Evolutionary conservation across 495 filamentous ascomycete genomes (phyloP).

Genomic region (Penicillium paxilli): DNA sequence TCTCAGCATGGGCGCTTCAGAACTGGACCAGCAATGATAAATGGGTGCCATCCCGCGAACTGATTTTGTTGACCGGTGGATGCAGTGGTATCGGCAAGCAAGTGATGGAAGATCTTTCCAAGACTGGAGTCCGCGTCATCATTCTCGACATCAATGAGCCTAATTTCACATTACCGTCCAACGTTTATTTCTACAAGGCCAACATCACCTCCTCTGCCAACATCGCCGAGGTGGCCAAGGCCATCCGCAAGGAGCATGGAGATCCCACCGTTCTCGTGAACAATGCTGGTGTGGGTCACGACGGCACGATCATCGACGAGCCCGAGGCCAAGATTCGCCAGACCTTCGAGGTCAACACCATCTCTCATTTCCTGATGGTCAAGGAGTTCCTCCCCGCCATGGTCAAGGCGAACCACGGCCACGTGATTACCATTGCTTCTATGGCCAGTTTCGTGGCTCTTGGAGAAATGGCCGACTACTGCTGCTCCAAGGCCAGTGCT

Average conservation of each 20-base stretch:
- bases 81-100: conserved; percentile 57
- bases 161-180: conserved; percentile 33
- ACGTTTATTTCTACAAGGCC: conserved; percentile 47
- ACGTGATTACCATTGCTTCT: conserved; percentile 57
- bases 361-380: conserved; percentile 57
- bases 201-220: conserved; percentile 52
- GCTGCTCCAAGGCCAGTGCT: conserved; percentile 56
- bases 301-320: conserved; percentile 47
- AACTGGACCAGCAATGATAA: conserved; percentile 44
- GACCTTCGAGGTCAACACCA: conserved; percentile 60
- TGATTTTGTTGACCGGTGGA: conserved; percentile 60
- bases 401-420: conserved; percentile 59
- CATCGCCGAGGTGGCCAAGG: conserved; percentile 43
- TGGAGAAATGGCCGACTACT: conserved; percentile 55
- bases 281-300: conserved; percentile 57
- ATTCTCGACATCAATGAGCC: conserved; percentile 52
- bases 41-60: conserved; percentile 48
- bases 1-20: conserved; percentile 47
- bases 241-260: conserved; percentile 48
- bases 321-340: conserved; percentile 45
- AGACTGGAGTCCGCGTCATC: conserved; percentile 48
- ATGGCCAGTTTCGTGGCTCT: conserved; percentile 54
- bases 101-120: conserved; percentile 46
- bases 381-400: conserved; percentile 63
- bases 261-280: conserved; percentile 58